These are phyloP conservation scores for Aureobasidium sp. DNA, from an alignment of 2,329 filamentous ascomycete species.

Conservation along the genomic window DNA sequence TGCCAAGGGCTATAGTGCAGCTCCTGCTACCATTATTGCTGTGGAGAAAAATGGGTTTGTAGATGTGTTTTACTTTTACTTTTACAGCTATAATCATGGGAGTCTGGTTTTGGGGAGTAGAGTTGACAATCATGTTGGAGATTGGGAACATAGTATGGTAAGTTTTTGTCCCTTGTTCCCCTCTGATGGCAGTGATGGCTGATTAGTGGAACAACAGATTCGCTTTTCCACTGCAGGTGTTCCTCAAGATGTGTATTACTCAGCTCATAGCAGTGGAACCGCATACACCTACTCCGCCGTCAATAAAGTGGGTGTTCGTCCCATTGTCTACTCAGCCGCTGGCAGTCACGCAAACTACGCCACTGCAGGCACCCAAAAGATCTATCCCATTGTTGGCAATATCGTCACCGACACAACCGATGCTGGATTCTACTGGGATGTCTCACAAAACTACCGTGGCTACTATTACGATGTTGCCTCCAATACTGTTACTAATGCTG, in stretches of 20 bases:
- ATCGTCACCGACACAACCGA: constrained; percentile 3
- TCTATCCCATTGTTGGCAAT: not conserved
- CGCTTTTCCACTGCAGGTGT: not conserved
- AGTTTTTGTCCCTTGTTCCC: too few species aligned
- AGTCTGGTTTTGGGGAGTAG: not conserved
- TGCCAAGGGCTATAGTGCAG: not conserved
- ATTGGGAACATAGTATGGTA: constrained; percentile 7
- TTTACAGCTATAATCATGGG: constrained; percentile 8
- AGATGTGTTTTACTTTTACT: constrained; percentile 7
- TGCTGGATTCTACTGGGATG: not conserved
- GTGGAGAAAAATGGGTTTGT: not conserved
- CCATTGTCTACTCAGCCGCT: not conserved
- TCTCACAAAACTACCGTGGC: constrained; percentile 4
- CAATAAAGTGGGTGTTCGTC: not conserved
- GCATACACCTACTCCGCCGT: constrained; percentile 7
- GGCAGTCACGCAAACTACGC: not conserved
- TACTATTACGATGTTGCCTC: not conserved
- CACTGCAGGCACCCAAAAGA: not conserved
- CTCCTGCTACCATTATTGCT: constrained; percentile 8
- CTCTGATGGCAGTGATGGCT: too few species aligned
- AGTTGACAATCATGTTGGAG: constrained; percentile 9
- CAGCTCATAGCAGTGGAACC: not conserved
- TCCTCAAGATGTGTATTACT: constrained; percentile 1
- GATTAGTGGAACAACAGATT: not conserved
- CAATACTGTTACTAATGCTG: not conserved